These are phyloP conservation scores for Podila epigama DNA, from an alignment of 192 early-diverging fungal genomes.

Conservation along the genomic window DNA sequence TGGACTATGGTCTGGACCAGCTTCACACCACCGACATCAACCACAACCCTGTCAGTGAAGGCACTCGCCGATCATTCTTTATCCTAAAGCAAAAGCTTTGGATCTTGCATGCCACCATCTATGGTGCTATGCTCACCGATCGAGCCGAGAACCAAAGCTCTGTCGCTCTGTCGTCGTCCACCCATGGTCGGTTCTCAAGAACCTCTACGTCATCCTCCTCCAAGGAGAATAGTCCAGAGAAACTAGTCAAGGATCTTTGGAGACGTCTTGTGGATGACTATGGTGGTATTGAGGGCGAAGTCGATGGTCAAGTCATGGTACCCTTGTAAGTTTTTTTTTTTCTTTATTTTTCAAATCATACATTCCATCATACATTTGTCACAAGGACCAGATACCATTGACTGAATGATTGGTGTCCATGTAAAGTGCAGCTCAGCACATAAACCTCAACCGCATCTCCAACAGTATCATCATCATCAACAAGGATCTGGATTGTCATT, in stretches of 20 bases:
- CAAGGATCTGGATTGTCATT: too few relatives aligned
- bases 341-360: neutral
- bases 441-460: too few relatives aligned
- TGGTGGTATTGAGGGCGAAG: constrained; percentile 45
- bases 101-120: constrained; percentile 44
- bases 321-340: constrained; percentile 36
- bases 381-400: too few relatives aligned
- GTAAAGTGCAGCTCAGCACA: too few relatives aligned
- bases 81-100: constrained; percentile 49
- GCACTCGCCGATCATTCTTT: constrained; percentile 23
- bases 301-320: constrained; percentile 52
- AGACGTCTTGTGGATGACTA: constrained; percentile 42
- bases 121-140: constrained; percentile 49
- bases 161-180: neutral
- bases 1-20: constrained; percentile 25
- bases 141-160: constrained; percentile 7
- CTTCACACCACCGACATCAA: neutral
- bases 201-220: constrained; percentile 3
- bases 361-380: too few relatives aligned
- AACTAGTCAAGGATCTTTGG: constrained; percentile 46
- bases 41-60: neutral
- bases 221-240: constrained; percentile 29
- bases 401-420: too few relatives aligned
- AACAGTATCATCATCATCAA: too few relatives aligned
- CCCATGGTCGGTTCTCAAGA: neutral